Evolutionary conservation across 495 filamentous ascomycete species (phyloP).

Genomic region (Penicillium arizonense): DNA sequence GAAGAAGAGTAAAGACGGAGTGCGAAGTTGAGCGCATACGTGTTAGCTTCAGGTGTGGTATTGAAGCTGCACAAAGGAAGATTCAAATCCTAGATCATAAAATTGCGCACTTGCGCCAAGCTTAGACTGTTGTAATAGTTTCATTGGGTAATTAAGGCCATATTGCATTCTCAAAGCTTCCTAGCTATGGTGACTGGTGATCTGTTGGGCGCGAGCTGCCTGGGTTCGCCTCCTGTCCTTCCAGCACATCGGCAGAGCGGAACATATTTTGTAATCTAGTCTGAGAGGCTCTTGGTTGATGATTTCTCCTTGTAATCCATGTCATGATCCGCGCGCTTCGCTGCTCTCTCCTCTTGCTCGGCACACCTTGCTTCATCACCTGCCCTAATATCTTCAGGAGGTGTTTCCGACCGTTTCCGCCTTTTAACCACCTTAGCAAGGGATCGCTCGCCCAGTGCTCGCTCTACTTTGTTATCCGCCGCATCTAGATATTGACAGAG

Average conservation of each 20-base stretch:
- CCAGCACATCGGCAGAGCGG: not conserved
- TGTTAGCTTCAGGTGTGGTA: slow-evolving; percentile 5
- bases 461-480: too few relatives aligned
- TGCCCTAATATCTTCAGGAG: too few relatives aligned
- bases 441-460: too few relatives aligned
- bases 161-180: slow-evolving; percentile 2
- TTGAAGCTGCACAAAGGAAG: slow-evolving; percentile 10
- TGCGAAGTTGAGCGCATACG: slow-evolving; percentile 10
- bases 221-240: not conserved
- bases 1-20: slow-evolving; percentile 9
- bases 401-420: too few relatives aligned
- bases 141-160: slow-evolving; percentile 7
- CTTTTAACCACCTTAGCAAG: too few relatives aligned
- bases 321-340: too few relatives aligned
- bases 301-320: too few relatives aligned
- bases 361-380: too few relatives aligned
- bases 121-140: slow-evolving; percentile 13
- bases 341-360: too few relatives aligned
- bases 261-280: too few relatives aligned
- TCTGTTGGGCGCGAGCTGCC: slow-evolving; percentile 14
- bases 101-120: slow-evolving; percentile 8
- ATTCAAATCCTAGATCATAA: slow-evolving; percentile 8
- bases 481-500: too few relatives aligned
- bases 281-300: too few relatives aligned
- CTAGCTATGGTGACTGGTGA: slow-evolving; percentile 2